phyloP scores from a whole-genome alignment of 768 basidiomycete genomes.

The Suillus subluteus region DNA sequence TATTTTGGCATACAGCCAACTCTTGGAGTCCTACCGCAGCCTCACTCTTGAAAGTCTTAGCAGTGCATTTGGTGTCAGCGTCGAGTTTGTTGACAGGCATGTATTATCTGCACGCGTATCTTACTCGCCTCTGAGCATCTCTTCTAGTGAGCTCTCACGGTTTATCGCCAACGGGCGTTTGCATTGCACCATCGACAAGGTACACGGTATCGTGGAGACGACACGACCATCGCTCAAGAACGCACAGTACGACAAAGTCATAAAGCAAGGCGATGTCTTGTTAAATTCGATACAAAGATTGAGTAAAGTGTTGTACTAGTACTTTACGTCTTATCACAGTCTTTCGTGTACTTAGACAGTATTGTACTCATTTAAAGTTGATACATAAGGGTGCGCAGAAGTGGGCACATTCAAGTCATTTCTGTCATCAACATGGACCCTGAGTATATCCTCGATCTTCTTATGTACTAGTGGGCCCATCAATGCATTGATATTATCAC shows the following conservation, averaged over 20 bases:
- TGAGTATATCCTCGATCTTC: conserved; percentile 1
- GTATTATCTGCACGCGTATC: conserved; percentile 31
- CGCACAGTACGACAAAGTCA: conserved; percentile 89
- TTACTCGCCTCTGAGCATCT: conserved; percentile 3
- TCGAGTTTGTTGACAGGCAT: conserved; percentile 85
- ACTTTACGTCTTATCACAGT: conserved; percentile 1
- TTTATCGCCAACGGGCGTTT: conserved; percentile 90
- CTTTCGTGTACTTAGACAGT: not conserved
- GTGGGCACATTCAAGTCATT: not conserved
- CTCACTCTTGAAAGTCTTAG: conserved; percentile 88
- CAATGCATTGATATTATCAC: not conserved
- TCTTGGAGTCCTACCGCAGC: conserved; percentile 89
- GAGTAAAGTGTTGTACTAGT: conserved; percentile 80
- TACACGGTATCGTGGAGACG: conserved; percentile 93
- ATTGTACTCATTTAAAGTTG: not conserved
- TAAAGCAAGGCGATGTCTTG: conserved; percentile 90
- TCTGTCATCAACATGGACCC: not conserved
- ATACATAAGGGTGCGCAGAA: not conserved
- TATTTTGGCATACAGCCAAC: conserved; percentile 88
- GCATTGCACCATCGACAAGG: conserved; percentile 91
- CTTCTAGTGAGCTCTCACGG: conserved; percentile 77
- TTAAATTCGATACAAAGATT: conserved; percentile 86
- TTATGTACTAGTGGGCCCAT: not conserved
- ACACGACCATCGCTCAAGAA: conserved; percentile 78
- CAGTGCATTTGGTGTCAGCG: conserved; percentile 86